Base-by-base conservation (phyloP, 2,329 filamentous ascomycete genomes). In the Pestalotiopsis sp. region DNA sequence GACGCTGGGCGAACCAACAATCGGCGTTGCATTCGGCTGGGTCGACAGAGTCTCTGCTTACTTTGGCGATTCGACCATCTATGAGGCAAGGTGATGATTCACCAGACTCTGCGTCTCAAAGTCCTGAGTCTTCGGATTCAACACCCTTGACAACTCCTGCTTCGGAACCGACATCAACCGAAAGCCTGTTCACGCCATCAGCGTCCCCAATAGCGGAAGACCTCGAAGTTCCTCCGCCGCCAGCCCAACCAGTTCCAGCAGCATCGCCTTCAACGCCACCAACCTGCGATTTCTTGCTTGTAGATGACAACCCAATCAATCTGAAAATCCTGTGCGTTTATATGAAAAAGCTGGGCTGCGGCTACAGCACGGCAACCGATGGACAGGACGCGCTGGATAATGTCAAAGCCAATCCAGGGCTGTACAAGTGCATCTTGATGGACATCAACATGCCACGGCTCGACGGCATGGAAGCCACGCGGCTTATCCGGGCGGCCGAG, bases 401-500 rank as follows among this genome's bases (percentile, higher is more conserved):
- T 6, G 81, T 80, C 70, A 74, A 77, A 66, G 66, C 60, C 27
- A 45, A 65, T 17, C 69, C 71, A n/a, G 39, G 31, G 5, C 14
- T 27, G 3, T 72, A 65, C 45, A 57, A 52, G 17, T 70, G 69
- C 38, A 65, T 72, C 20, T 45, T 73, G 11, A 73, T 70, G 66
- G 62, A 65, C 13, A 80, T 84, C 7, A 82, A 77, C 72, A 85
- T 86, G 83, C 83, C 83, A 0, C 74, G 83, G 13, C 78, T 85
- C 17, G 80, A 85, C 69, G 80, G 80, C 0, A 77, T 82, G 23
- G 78, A 76, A 6, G 78, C 79, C 0, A 84, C 82, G 14, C 75
- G 77, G 5, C 76, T 76, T 66, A 84, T 85, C 31, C 78, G 83
- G 11, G 74, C 77, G 1, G 76, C 82, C 25, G 83, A 85, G 71